These are phyloP conservation scores for Thermochaetoides thermophila DNA, from an alignment of 495 filamentous ascomycete genomes.

Conservation along the genomic window DNA sequence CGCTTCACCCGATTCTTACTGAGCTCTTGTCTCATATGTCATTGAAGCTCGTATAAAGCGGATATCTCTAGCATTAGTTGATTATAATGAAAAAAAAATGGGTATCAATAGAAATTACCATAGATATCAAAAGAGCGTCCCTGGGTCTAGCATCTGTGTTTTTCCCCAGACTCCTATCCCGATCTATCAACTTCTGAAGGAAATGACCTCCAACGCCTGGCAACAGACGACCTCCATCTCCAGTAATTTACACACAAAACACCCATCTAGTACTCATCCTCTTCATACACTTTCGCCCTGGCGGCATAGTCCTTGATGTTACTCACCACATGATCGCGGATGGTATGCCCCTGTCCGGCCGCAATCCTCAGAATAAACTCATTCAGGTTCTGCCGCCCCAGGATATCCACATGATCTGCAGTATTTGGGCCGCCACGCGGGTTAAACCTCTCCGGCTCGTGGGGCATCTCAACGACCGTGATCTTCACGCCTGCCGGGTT, in stretches of 20 bases:
- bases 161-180: too few relatives aligned
- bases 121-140: too few relatives aligned
- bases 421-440: conserved; percentile 90
- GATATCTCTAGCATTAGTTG: too few relatives aligned
- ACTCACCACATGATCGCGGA: conserved; percentile 62
- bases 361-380: conserved; percentile 81
- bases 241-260: not conserved
- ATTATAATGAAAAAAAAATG: not conserved
- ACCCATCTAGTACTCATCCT: conserved; percentile 11
- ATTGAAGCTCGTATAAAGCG: too few relatives aligned
- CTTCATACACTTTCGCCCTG: conserved; percentile 54
- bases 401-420: conserved; percentile 92
- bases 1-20: too few relatives aligned
- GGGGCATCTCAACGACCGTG: conserved; percentile 86
- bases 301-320: conserved; percentile 69
- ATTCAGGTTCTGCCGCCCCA: conserved; percentile 77
- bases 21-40: too few relatives aligned
- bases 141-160: too few relatives aligned
- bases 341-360: conserved; percentile 69
- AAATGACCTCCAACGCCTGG: too few relatives aligned
- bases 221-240: too few relatives aligned
- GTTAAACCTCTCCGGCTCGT: conserved; percentile 85
- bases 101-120: conserved; percentile 2
- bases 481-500: conserved; percentile 74
- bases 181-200: not conserved